A percentile compares a stretch with the other conserved stretches of the same genome.
phyloP scores from a whole-genome alignment of 2,329 filamentous ascomycete species.

The Pezicula carpinea region DNA sequence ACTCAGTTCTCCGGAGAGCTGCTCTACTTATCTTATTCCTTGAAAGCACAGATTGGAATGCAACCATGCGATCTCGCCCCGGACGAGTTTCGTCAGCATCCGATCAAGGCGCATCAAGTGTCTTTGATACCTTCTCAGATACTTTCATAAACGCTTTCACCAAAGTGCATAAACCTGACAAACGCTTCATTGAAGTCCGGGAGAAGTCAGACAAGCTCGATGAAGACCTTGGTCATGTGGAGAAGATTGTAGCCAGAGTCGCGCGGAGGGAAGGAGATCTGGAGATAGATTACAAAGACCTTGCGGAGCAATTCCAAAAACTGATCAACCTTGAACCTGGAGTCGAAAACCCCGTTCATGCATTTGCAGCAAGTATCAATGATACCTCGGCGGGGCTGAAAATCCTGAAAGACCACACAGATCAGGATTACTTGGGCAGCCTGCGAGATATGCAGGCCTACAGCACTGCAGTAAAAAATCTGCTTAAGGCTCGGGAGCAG shows the following conservation, averaged over 20 bases:
- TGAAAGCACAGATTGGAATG: slow-evolving; percentile 93
- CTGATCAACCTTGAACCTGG: slow-evolving; percentile 85
- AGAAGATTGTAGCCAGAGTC: slow-evolving; percentile 91
- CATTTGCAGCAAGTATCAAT: slow-evolving; percentile 82
- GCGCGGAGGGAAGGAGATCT: slow-evolving; percentile 83
- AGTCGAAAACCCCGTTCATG: slow-evolving; percentile 75
- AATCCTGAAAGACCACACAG: slow-evolving; percentile 81
- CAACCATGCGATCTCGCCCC: slow-evolving; percentile 79
- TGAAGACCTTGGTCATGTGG: slow-evolving; percentile 86
- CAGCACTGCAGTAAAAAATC: slow-evolving; percentile 76
- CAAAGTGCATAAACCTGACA: slow-evolving; percentile 92
- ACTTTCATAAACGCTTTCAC: slow-evolving; percentile 96
- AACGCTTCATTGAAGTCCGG: slow-evolving; percentile 88
- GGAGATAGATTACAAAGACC: slow-evolving; percentile 80
- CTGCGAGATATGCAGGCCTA: slow-evolving; percentile 96
- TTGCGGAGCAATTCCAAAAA: slow-evolving; percentile 92
- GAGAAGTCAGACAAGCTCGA: slow-evolving; percentile 92
- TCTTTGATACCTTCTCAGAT: slow-evolving; percentile 94
- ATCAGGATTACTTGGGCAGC: slow-evolving; percentile 91
- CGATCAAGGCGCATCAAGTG: slow-evolving; percentile 53
- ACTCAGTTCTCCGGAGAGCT: slow-evolving; percentile 82
- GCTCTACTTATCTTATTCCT: slow-evolving; percentile 83
- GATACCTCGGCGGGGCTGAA: slow-evolving; percentile 76
- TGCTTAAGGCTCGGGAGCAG: slow-evolving; percentile 90
- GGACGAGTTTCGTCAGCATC: slow-evolving; percentile 54